Evolutionary conservation across 352 stramenopile species (phyloP).

Genomic region (Globisporangium camurandrum): DNA sequence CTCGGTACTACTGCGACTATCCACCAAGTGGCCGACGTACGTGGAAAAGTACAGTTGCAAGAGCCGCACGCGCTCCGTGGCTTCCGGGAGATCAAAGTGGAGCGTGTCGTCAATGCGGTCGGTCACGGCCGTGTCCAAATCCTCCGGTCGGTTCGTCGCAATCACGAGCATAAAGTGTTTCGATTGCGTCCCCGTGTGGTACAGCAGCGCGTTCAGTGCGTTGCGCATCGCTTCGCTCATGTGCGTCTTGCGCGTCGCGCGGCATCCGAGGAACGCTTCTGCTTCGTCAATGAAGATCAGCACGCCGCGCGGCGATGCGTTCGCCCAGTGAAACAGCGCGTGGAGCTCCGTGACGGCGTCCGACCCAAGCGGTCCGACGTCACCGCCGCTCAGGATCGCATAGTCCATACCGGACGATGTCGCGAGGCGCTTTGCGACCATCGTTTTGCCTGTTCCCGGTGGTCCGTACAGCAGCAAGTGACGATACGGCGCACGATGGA

Average conservation of each 20-base stretch:
- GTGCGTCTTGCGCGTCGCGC: slow-evolving; percentile 68
- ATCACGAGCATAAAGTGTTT: slow-evolving; percentile 78
- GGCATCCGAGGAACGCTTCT: slow-evolving; percentile 73
- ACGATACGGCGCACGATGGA: slow-evolving; percentile 65
- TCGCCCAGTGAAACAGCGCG: slow-evolving; percentile 76
- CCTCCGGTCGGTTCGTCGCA: slow-evolving; percentile 76
- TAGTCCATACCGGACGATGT: slow-evolving; percentile 67
- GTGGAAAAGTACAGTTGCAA: slow-evolving; percentile 67
- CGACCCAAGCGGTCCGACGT: slow-evolving; percentile 71
- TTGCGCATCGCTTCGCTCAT: slow-evolving; percentile 83
- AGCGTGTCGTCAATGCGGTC: slow-evolving; percentile 82
- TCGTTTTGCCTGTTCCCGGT: slow-evolving; percentile 81
- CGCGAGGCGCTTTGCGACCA: slow-evolving; percentile 80
- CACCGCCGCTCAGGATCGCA: slow-evolving; percentile 77
- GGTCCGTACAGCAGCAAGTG: slow-evolving; percentile 82
- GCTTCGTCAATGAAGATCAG: slow-evolving; percentile 88
- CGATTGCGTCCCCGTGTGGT: slow-evolving; percentile 66
- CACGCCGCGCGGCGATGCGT: slow-evolving; percentile 55
- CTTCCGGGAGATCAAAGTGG: slow-evolving; percentile 66
- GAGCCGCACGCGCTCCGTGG: slow-evolving; percentile 47
- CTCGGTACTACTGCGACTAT: too few relatives aligned
- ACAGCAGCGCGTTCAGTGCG: slow-evolving; percentile 77
- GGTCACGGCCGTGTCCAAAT: slow-evolving; percentile 69
- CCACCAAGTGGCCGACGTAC: slow-evolving; percentile 33
- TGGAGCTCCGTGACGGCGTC: slow-evolving; percentile 79